phyloP scores from a whole-genome alignment of 2,329 filamentous ascomycete genomes.

The Exophiala oligosperma region DNA sequence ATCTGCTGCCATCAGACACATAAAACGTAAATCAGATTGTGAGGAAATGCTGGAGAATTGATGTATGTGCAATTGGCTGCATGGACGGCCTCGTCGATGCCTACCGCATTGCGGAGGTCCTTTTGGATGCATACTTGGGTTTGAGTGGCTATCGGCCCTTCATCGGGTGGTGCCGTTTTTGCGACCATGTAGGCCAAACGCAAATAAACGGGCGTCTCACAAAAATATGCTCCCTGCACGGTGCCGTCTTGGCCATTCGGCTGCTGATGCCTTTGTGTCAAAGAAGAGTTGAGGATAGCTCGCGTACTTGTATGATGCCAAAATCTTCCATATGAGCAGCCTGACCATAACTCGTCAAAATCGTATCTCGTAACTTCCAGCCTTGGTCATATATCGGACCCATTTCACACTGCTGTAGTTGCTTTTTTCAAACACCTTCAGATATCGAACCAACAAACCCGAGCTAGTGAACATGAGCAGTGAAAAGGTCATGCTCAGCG shows the following conservation, averaged over 20 bases:
- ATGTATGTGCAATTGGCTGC: no score
- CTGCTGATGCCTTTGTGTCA: no score
- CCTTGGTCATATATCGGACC: constrained; percentile 98
- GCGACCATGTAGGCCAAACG: background rate
- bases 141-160: no score
- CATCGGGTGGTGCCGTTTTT: no score
- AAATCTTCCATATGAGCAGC: background rate
- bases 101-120: no score
- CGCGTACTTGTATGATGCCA: background rate
- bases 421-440: constrained; percentile 99
- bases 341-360: constrained; percentile 38
- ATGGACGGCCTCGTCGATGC: no score
- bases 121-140: no score
- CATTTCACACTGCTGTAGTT: constrained; percentile 99
- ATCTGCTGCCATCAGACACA: no score
- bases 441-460: constrained; percentile 84
- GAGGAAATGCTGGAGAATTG: no score
- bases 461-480: constrained; percentile 98
- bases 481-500: constrained; percentile 87
- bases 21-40: no score
- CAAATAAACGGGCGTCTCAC: background rate
- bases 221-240: no score
- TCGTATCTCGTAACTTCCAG: constrained; percentile 96
- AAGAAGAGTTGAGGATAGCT: background rate
- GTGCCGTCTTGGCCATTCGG: no score